phyloP scores from a whole-genome alignment of 306 rosid genomes.

The Ochetophila trinervis region DNA sequence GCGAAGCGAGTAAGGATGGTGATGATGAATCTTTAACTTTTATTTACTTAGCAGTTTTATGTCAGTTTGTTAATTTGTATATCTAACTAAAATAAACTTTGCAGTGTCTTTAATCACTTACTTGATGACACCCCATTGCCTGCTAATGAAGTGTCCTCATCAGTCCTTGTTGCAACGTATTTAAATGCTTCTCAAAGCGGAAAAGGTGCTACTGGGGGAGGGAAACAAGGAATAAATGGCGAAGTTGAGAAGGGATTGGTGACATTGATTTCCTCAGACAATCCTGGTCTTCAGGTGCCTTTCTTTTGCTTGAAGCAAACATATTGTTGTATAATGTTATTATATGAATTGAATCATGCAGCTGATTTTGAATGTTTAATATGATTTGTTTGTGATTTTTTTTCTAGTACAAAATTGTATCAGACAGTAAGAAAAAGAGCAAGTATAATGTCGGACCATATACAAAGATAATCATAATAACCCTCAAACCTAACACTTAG shows the following conservation, averaged over 20 bases:
- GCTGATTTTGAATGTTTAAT: neutral
- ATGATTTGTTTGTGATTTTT: neutral
- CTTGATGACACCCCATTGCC: slow-evolving; percentile 96
- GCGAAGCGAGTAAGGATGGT: slow-evolving; percentile 83
- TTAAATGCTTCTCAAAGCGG: slow-evolving; percentile 61
- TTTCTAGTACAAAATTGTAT: neutral
- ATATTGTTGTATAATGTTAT: neutral
- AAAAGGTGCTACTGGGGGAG: slow-evolving; percentile 74
- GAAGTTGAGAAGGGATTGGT: slow-evolving; percentile 93
- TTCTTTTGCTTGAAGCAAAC: slow-evolving; percentile 29
- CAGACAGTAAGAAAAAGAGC: too few relatives aligned
- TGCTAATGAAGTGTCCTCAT: slow-evolving; percentile 80
- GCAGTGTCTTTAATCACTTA: slow-evolving; percentile 87
- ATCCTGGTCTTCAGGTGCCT: slow-evolving; percentile 91
- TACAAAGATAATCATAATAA: too few relatives aligned
- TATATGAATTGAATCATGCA: neutral
- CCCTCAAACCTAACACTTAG: too few relatives aligned
- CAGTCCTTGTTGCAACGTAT: slow-evolving; percentile 78
- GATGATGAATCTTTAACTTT: slow-evolving; percentile 17
- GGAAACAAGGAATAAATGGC: slow-evolving; percentile 67
- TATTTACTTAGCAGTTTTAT: neutral
- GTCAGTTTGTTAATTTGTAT: slow-evolving; percentile 3
- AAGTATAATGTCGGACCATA: too few relatives aligned
- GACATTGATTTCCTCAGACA: slow-evolving; percentile 79
- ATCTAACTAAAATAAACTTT: slow-evolving; percentile 24